Evolutionary conservation across 2,329 filamentous ascomycete species (phyloP), one percentile per base, ranked within the genome.

Genomic region (Exophiala bonariae): DNA sequence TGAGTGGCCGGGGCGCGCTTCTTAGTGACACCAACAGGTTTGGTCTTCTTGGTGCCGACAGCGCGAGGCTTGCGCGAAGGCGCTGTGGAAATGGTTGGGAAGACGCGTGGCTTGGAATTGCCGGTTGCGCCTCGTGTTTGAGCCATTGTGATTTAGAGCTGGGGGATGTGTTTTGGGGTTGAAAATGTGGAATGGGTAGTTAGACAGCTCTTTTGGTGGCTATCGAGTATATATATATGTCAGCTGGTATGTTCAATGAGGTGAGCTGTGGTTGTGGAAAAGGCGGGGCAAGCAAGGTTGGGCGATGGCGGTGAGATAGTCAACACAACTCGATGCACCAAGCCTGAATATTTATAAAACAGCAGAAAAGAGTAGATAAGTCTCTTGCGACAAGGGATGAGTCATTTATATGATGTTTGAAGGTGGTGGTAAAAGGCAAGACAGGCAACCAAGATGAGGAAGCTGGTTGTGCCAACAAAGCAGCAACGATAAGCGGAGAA

Each of bases 61-160:
- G 52, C 42, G 40, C 52, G 58, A 45, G 42, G 52, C 44, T 60
- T 57, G 45, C 54, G 56, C 17, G 45, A 45, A 23, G 57, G 52
- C 26, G 55, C 43, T 35, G 56, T 55, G 22, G 56, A 50, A 44
- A 57, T 37, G 38, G 50, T 35, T 14, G 46, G 32, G 43, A 56
- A 48, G 50, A 59, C 43, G 39, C 59, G 58, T n/a, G 60, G 60
- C 44, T 58, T 60, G 39, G 59, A 50, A 35, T 57, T 53, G 46
- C 57, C 59, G 41, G 58, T 59, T 47, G 58, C 50, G 50, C 52
- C 56, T 30, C 61, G 60, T 33, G 60, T 64, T 57, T 56, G 44
- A 40, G 59, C 61, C 61, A 63, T 63, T 47, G 34, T 47, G 19
- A 34, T 20, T 35, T 36, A 33, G 6, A 14, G 18, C 20, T 20